phyloP scores from a whole-genome alignment of 129 eudicot genomes.

The Flaveria sonorensis region DNA sequence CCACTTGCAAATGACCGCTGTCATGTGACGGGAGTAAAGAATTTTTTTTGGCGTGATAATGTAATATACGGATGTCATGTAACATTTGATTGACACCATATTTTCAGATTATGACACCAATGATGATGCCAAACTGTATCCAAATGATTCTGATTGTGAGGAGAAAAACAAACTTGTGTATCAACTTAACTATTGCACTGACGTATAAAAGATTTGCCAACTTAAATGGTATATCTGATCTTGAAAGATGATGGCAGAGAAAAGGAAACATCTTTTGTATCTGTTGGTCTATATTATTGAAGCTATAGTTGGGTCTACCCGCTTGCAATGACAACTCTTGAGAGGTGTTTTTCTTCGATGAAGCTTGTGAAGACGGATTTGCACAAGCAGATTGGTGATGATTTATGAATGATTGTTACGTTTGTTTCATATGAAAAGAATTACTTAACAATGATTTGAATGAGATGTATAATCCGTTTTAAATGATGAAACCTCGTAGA shows the following conservation, averaged over 20 bases:
- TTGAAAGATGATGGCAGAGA: no score
- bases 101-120: not conserved
- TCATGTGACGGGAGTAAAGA: not conserved
- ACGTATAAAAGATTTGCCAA: not conserved
- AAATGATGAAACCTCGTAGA: not conserved
- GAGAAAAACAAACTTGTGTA: not conserved
- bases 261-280: not conserved
- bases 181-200: not conserved
- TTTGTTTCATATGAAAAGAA: not conserved
- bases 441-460: not conserved
- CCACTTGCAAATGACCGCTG: not conserved
- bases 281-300: not conserved
- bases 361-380: not conserved
- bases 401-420: not conserved
- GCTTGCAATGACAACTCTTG: no score
- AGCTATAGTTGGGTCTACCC: not conserved
- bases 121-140: not conserved
- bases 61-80: not conserved
- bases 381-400: not conserved
- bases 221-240: no score
- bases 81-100: not conserved
- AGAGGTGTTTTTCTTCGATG: not conserved
- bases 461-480: not conserved
- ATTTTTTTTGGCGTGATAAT: not conserved
- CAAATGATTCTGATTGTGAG: constrained; percentile 1